Conservation (phyloP, 2,329 filamentous ascomycete species). For the Hymenoscyphus scutula region DNA sequence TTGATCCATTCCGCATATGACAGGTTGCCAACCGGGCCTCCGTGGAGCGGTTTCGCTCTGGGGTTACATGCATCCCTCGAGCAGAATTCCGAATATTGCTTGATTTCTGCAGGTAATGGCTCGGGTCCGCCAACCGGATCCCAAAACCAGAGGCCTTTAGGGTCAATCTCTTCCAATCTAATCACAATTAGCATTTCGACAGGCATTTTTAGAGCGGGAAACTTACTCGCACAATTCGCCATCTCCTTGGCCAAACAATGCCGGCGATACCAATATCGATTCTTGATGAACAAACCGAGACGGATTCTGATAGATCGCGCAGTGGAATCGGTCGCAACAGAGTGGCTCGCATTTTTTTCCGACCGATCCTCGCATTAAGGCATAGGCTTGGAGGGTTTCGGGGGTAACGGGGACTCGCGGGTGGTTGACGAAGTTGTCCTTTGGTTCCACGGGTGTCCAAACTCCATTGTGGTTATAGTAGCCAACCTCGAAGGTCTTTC, state of each 20-base stretch:
- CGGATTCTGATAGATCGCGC: conserved; percentile 17
- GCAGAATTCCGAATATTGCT: neutral
- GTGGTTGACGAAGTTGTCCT: conserved; percentile 5
- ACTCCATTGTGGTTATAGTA: neutral
- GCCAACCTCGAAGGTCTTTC: neutral
- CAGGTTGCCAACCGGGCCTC: neutral
- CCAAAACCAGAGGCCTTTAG: conserved; percentile 12
- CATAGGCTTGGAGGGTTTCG: conserved; percentile 24
- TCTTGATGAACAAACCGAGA: conserved; percentile 9
- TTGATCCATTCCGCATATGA: conserved; percentile 18
- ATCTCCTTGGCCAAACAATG: neutral
- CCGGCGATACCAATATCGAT: conserved; percentile 7
- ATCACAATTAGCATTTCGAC: neutral
- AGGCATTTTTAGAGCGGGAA: neutral
- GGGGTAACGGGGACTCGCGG: conserved; percentile 24
- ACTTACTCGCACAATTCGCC: neutral
- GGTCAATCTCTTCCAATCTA: neutral
- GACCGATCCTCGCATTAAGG: conserved; percentile 19
- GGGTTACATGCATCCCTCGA: neutral
- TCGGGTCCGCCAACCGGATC: conserved; percentile 18
- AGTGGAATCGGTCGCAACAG: conserved; percentile 8
- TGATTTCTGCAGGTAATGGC: neutral
- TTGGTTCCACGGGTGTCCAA: neutral
- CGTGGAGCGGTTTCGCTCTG: neutral
- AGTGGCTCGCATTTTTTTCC: conserved; percentile 19